Conservation (phyloP, 495 filamentous ascomycete species). For the Penicillium nucicola region DNA sequence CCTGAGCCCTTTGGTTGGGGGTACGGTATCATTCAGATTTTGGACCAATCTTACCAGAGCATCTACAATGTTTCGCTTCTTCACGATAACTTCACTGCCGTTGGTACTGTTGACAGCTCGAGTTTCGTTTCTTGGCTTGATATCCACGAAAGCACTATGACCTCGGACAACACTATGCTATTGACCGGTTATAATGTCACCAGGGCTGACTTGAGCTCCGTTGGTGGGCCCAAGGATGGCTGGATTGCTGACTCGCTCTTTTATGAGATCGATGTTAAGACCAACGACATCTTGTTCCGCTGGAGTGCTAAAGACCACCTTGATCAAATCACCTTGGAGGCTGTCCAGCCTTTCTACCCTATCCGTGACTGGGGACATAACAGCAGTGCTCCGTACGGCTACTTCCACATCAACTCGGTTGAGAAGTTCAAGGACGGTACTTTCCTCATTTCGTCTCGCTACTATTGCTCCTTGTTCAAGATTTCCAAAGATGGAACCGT, state of each 20-base stretch:
- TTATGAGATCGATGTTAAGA: conserved; percentile 38
- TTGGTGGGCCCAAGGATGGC: conserved; percentile 34
- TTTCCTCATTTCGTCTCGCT: conserved; percentile 26
- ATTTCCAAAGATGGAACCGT: conserved; percentile 14
- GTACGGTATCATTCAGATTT: conserved; percentile 23
- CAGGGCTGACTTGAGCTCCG: conserved; percentile 30
- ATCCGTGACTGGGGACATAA: neutral
- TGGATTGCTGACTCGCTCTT: conserved; percentile 44
- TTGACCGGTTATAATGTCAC: conserved; percentile 43
- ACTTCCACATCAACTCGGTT: conserved; percentile 33
- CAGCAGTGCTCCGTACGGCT: neutral
- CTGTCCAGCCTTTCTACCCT: conserved; percentile 1
- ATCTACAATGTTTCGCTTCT: conserved; percentile 20
- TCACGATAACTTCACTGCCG: conserved; percentile 2
- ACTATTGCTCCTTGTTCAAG: conserved; percentile 25
- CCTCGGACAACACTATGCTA: conserved; percentile 37
- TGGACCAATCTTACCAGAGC: conserved; percentile 37
- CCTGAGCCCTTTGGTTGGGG: conserved; percentile 12
- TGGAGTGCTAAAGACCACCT: conserved; percentile 23
- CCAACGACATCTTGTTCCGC: conserved; percentile 25
- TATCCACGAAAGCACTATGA: conserved; percentile 34
- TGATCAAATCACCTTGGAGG: neutral
- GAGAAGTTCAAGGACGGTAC: conserved; percentile 18
- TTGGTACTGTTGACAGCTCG: neutral
- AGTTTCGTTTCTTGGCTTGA: conserved; percentile 8